These are phyloP conservation scores for Fusarium austroafricanum DNA, from an alignment of 2,329 filamentous ascomycete genomes.

Conservation along the genomic window DNA sequence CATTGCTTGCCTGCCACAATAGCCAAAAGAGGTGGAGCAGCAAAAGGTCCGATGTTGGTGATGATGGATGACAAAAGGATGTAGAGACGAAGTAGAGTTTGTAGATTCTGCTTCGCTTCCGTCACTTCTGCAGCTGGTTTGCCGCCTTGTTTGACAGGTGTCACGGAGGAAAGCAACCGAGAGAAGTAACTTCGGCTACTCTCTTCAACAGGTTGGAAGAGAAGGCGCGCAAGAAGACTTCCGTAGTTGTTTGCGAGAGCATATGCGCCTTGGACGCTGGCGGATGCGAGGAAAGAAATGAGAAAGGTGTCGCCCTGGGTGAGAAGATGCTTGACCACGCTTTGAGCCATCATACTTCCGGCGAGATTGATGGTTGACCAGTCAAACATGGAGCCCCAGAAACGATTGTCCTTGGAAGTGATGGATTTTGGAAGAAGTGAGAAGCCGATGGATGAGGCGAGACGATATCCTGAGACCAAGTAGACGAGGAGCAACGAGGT, in stretches of 20 bases:
- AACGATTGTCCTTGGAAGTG: slow-evolving; percentile 48
- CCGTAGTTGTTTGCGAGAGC: slow-evolving; percentile 96
- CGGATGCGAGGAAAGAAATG: slow-evolving; percentile 79
- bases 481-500: slow-evolving; percentile 77
- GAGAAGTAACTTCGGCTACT: slow-evolving; percentile 91
- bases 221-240: slow-evolving; percentile 83
- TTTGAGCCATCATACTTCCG: slow-evolving; percentile 87
- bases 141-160: slow-evolving; percentile 25
- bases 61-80: slow-evolving; percentile 76
- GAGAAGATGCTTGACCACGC: slow-evolving; percentile 88
- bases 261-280: slow-evolving; percentile 89
- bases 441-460: slow-evolving; percentile 71
- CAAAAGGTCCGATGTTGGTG: slow-evolving; percentile 76
- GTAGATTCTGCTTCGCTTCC: slow-evolving; percentile 65
- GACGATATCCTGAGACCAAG: slow-evolving; percentile 65
- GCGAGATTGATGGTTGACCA: slow-evolving; percentile 77
- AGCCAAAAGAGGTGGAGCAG: slow-evolving; percentile 78
- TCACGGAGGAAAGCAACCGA: slow-evolving; percentile 69
- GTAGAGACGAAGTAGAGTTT: slow-evolving; percentile 77
- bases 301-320: slow-evolving; percentile 95
- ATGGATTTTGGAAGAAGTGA: slow-evolving; percentile 70
- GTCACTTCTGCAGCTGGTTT: slow-evolving; percentile 47
- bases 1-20: slow-evolving; percentile 83
- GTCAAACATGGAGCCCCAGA: slow-evolving; percentile 73
- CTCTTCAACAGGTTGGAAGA: slow-evolving; percentile 97